These are phyloP conservation scores for Quambalaria eucalypti DNA, from an alignment of 1,284 basidiomycete species.

Conservation along the genomic window DNA sequence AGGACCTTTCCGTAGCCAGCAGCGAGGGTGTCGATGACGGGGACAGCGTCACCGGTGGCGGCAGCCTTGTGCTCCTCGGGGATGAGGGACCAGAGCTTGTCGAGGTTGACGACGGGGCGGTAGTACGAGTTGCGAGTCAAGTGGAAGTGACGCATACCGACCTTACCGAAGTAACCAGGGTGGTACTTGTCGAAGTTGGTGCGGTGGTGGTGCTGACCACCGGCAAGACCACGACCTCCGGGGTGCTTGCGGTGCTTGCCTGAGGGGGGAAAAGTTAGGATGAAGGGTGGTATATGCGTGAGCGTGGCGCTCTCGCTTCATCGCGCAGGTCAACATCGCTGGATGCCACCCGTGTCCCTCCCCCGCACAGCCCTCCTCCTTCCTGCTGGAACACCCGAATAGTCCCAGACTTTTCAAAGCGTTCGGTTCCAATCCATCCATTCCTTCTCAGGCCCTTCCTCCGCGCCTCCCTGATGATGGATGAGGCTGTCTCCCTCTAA, in stretches of 20 bases:
- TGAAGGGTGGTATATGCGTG: neutral
- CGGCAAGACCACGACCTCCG: conserved; percentile 99
- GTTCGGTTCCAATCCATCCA: too few species aligned
- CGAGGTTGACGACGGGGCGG: conserved; percentile 81
- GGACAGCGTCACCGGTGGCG: conserved; percentile 38
- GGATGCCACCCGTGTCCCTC: too few species aligned
- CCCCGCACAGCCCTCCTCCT: too few species aligned
- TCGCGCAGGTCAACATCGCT: too few species aligned
- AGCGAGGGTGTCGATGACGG: conserved; percentile 48
- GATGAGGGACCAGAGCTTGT: conserved; percentile 47
- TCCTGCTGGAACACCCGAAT: too few species aligned
- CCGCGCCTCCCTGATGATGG: too few species aligned
- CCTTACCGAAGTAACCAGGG: conserved; percentile 86
- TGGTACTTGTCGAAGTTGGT: conserved; percentile 51
- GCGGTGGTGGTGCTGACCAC: conserved; percentile 99
- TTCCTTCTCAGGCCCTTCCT: too few species aligned
- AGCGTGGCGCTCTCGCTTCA: too few species aligned
- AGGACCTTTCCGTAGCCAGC: conserved; percentile 47
- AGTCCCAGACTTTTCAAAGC: too few species aligned
- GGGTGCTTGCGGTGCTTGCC: conserved; percentile 99
- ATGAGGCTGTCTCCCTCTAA: neutral
- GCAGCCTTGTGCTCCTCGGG: conserved; percentile 42
- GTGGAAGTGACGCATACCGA: conserved; percentile 92
- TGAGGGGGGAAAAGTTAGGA: neutral
- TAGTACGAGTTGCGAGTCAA: conserved; percentile 80